Percentiles rank a stretch among this genome's conserved stretches.
Evolutionary conservation across 306 rosid genomes (phyloP).

Genomic region (Vigna angularis): DNA sequence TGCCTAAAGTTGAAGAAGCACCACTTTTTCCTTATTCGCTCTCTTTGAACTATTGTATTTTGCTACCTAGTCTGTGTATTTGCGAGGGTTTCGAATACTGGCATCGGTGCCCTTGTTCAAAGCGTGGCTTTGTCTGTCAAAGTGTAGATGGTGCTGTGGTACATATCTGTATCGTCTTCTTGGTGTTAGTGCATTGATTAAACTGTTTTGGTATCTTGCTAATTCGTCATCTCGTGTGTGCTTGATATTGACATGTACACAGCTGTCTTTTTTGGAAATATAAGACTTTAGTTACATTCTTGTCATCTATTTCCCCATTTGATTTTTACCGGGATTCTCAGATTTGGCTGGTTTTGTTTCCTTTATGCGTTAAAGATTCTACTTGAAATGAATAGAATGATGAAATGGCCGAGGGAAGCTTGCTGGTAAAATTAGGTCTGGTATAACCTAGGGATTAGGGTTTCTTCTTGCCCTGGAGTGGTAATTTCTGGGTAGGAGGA

Average conservation of each 20-base stretch:
- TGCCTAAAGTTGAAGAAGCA: constrained; percentile 26
- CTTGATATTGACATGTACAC: constrained; percentile 34
- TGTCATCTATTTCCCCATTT: constrained; percentile 43
- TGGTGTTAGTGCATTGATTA: constrained; percentile 44
- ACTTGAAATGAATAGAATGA: constrained; percentile 16
- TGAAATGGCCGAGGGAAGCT: not conserved
- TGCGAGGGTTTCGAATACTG: not conserved
- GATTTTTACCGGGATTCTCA: constrained; percentile 4
- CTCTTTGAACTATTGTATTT: constrained; percentile 14
- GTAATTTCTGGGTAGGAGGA: constrained; percentile 16
- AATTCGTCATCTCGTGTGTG: constrained; percentile 36
- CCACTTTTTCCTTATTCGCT: constrained; percentile 13
- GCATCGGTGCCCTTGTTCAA: constrained; percentile 32
- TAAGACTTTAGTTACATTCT: constrained; percentile 13
- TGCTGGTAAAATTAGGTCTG: constrained; percentile 40
- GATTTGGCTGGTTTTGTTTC: constrained; percentile 34
- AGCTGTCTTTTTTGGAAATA: constrained; percentile 36
- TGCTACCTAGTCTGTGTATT: not conserved
- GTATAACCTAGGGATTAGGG: constrained; percentile 56
- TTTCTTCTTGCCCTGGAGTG: constrained; percentile 40
- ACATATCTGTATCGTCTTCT: constrained; percentile 42
- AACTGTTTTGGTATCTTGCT: constrained; percentile 42
- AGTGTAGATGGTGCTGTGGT: constrained; percentile 31
- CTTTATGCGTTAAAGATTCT: constrained; percentile 24
- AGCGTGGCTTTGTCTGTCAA: constrained; percentile 31